phyloP scores from a whole-genome alignment of 768 basidiomycete species.

The Sporobolomyces phaffii region DNA sequence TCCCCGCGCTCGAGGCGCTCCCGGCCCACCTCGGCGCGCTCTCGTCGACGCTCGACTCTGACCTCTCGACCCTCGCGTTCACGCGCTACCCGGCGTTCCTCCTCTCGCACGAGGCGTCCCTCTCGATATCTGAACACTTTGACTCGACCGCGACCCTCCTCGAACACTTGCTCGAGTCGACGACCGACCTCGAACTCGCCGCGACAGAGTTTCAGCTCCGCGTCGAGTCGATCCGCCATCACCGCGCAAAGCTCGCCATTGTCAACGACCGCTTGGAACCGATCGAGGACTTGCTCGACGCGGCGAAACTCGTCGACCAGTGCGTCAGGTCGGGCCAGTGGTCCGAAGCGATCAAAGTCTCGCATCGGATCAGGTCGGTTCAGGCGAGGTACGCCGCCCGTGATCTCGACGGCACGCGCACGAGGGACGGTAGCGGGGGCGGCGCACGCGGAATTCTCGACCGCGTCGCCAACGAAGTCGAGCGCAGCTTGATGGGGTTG shows the following conservation, averaged over 20 bases:
- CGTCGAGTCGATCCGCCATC: constrained; percentile 8
- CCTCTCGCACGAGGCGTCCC: constrained; percentile 30
- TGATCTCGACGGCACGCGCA: no score
- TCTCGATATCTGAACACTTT: constrained; percentile 28
- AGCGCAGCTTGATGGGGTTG: constrained; percentile 25
- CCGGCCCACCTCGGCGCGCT: constrained; percentile 19
- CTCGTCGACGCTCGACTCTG: constrained; percentile 36
- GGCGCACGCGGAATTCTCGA: constrained; percentile 27
- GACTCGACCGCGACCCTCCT: constrained; percentile 24
- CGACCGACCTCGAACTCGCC: constrained; percentile 18
- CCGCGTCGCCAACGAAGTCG: constrained; percentile 33
- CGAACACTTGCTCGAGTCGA: constrained; percentile 33
- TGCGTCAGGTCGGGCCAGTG: constrained; percentile 90
- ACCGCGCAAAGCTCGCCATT: constrained; percentile 49
- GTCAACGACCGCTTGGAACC: constrained; percentile 95
- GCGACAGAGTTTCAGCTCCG: constrained; percentile 13
- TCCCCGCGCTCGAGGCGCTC: constrained; percentile 18
- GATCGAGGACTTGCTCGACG: constrained; percentile 80
- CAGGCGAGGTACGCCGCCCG: no score
- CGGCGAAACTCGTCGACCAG: constrained; percentile 83
- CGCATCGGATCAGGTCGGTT: constrained; percentile 44
- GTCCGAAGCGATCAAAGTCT: constrained; percentile 79
- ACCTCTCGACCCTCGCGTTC: constrained; percentile 41
- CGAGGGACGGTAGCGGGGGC: no score
- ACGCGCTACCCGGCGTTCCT: constrained; percentile 39